Percentiles rank a stretch among this genome's conserved stretches.
These are phyloP conservation scores for Cercis canadensis DNA, from an alignment of 306 rosid genomes.

Conservation along the genomic window DNA sequence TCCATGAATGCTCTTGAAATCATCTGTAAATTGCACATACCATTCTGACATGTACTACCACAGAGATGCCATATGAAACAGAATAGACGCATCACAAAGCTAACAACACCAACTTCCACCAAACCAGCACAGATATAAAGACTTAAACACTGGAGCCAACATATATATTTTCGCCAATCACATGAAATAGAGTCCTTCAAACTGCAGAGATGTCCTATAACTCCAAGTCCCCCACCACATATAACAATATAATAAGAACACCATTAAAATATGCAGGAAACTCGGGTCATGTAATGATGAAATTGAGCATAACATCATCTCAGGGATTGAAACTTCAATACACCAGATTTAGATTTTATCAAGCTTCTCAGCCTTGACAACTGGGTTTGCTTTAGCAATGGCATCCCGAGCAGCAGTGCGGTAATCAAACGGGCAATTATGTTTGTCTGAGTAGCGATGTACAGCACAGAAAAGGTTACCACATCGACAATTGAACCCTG, in stretches of 20 bases:
- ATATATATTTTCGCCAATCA: conserved; percentile 55
- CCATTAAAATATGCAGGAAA: conserved; percentile 61
- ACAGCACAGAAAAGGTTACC: conserved; percentile 76
- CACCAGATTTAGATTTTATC: conserved; percentile 70
- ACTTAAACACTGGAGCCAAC: conserved; percentile 51
- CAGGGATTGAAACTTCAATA: conserved; percentile 40
- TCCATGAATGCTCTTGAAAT: conserved; percentile 23
- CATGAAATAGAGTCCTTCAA: conserved; percentile 58
- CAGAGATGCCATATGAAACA: conserved; percentile 43
- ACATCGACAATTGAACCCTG: conserved; percentile 90
- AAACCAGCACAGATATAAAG: conserved; percentile 53
- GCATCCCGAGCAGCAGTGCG: conserved; percentile 86
- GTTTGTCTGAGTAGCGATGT: conserved; percentile 94
- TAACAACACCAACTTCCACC: conserved; percentile 46
- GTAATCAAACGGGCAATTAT: conserved; percentile 77
- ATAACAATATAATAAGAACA: conserved; percentile 59
- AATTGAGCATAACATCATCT: conserved; percentile 51
- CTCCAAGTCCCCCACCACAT: conserved; percentile 60
- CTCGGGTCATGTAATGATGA: conserved; percentile 58
- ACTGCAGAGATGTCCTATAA: conserved; percentile 57
- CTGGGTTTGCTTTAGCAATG: conserved; percentile 87
- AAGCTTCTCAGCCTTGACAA: conserved; percentile 91
- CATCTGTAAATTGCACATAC: conserved; percentile 42
- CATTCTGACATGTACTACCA: conserved; percentile 36
- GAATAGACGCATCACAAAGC: conserved; percentile 48